These are phyloP conservation scores for Arthrobotrys iridis DNA, from an alignment of 2,329 filamentous ascomycete genomes.

Conservation along the genomic window DNA sequence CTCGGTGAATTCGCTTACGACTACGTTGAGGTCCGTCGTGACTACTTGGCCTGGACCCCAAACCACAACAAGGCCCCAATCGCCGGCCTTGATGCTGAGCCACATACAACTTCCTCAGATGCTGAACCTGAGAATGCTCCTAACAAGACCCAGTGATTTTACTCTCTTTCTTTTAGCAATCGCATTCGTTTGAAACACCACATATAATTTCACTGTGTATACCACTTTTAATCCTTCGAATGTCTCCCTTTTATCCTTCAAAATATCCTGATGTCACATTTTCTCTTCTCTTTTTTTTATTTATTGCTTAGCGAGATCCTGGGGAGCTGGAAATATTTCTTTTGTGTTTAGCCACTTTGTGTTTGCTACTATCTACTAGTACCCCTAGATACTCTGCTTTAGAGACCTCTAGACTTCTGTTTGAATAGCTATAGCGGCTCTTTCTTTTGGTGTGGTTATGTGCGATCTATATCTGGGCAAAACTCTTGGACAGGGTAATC, in stretches of 20 bases:
- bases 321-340: no score
- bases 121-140: constrained; percentile 22
- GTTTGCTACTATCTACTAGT: no score
- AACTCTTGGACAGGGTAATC: no score
- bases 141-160: constrained; percentile 28
- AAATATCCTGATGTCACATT: not conserved
- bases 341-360: no score
- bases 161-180: no score
- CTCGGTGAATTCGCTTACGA: constrained; percentile 91
- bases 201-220: constrained; percentile 14
- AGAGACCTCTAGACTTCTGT: no score
- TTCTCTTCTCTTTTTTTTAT: not conserved
- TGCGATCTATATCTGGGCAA: no score
- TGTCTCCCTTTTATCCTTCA: constrained; percentile 2
- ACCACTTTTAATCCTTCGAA: constrained; percentile 5
- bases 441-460: no score
- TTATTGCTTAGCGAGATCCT: no score
- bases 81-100: constrained; percentile 42
- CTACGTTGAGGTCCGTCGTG: constrained; percentile 86
- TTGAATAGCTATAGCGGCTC: no score
- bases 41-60: constrained; percentile 88
- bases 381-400: no score
- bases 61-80: constrained; percentile 52
- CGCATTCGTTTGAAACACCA: constrained; percentile 3
- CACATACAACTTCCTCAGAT: constrained; percentile 33